A percentile compares a stretch with the other conserved stretches of the same genome.
Evolutionary conservation across 139 green algal species (phyloP).

Genomic region (Volvox africanus): DNA sequence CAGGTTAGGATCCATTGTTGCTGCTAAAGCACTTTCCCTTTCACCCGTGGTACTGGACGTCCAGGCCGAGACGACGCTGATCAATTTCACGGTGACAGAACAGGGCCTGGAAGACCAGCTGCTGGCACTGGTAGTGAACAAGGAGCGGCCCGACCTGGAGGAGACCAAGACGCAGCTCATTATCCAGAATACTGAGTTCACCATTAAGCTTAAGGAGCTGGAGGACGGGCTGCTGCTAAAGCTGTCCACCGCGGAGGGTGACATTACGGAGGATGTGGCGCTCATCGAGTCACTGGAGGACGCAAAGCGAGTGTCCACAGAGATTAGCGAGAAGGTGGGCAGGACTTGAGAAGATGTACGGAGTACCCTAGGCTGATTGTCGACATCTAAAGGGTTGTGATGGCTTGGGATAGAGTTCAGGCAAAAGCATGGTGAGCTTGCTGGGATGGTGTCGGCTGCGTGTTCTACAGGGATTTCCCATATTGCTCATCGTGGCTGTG

Average conservation of each 20-base stretch:
- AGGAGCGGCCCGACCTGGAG: constrained; percentile 90
- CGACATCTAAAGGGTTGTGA: too few species aligned
- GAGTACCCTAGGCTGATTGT: background rate
- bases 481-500: background rate
- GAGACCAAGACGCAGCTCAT: constrained; percentile 92
- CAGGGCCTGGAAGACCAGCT: constrained; percentile 88
- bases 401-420: too few species aligned
- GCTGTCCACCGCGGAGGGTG: constrained; percentile 88
- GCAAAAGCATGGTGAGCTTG: too few species aligned
- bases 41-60: too few species aligned
- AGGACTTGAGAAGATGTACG: background rate
- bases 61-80: constrained; percentile 85
- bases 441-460: too few species aligned
- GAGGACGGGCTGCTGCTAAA: constrained; percentile 88
- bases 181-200: constrained; percentile 93
- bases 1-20: too few species aligned
- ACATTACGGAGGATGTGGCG: constrained; percentile 92
- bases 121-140: constrained; percentile 90
- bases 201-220: constrained; percentile 91
- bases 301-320: constrained; percentile 85
- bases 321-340: constrained; percentile 82
- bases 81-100: constrained; percentile 93
- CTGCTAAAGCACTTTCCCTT: too few species aligned
- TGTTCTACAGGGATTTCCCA: background rate
- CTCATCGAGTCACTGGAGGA: constrained; percentile 92